phyloP scores from a whole-genome alignment of 345 rosid species.

The Syzygium aromaticum region DNA sequence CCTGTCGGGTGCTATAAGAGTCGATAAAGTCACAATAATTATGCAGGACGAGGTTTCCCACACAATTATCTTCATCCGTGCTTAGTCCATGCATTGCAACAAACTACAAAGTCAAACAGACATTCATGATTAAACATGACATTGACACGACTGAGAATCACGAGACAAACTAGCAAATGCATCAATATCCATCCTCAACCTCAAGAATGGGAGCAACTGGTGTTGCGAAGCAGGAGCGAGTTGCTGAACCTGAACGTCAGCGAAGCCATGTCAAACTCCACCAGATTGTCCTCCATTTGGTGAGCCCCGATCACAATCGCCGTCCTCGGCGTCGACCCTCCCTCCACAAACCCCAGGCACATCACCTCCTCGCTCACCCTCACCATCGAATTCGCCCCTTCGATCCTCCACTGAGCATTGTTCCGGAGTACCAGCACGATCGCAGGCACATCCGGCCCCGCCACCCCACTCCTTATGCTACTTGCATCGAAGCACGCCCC shows the following conservation, averaged over 20 bases:
- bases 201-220: conserved; percentile 24
- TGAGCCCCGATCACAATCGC: conserved; percentile 31
- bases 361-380: conserved; percentile 5
- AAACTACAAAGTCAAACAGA: background rate
- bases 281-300: conserved; percentile 26
- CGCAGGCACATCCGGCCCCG: conserved; percentile 20
- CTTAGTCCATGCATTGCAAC: background rate
- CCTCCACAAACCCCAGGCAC: conserved; percentile 32
- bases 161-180: background rate
- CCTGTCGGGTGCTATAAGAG: background rate
- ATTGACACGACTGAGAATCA: background rate
- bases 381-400: conserved; percentile 35
- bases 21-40: background rate
- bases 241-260: conserved; percentile 31
- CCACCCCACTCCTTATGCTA: background rate
- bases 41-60: background rate
- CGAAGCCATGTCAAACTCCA: conserved; percentile 29
- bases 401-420: conserved; percentile 16
- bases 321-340: conserved; percentile 11
- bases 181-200: background rate
- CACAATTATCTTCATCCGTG: background rate
- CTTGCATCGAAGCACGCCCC: conserved; percentile 3
- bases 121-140: background rate
- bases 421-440: conserved; percentile 18
- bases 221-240: conserved; percentile 15